Base-by-base conservation (phyloP, 805 yeast genomes). In the Diddensiella transvaalensis region DNA sequence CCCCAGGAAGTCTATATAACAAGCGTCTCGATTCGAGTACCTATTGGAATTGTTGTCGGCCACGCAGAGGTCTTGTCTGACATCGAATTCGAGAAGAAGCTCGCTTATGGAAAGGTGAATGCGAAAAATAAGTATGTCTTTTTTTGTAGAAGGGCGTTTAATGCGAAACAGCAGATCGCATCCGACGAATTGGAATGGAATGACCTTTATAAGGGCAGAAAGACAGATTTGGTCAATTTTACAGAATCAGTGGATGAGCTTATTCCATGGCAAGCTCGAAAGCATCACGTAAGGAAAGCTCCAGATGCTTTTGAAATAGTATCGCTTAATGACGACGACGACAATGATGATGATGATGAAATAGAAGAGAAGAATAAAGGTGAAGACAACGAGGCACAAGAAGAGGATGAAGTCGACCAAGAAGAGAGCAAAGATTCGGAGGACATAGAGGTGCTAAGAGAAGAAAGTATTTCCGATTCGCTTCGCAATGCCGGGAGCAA, bases 151-250 rank as follows among this genome's bases (percentile, higher is more conserved):
- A 22, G 49, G 23, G 40, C 48, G 2, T 39, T 39, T 46, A 46
- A 51, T 38, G 22, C 47, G 10, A 23, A 19, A 13, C 17, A 15
- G 38, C 18, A 29, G 19, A 6, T 41, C 4, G 24, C 37, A 22
- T 51, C 54, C 2, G 46, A 50, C 18, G 55, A 42, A 11, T 39
- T 53, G 15, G 46, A 54, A n/a, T 51, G 53, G 55, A 15, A 22
- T 22, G 33, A 17, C 17, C 10, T 51, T 11, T 53, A 53, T 23
- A 22, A 37, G 3, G 53, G 53, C 21, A 19, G 48, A n/a, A 21
- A 46, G 5, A 53, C 48, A 3, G 42, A 51, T 37, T 42, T 50
- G 40, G 24, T 10, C 15, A 42, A 13, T 17, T 40, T 46, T 11
- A 8, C 30, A 17, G 33, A 36, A 19, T 10, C n/a, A 13, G 18